phyloP scores from a whole-genome alignment of 495 filamentous ascomycete species.

The Cercophora newfieldiana region DNA sequence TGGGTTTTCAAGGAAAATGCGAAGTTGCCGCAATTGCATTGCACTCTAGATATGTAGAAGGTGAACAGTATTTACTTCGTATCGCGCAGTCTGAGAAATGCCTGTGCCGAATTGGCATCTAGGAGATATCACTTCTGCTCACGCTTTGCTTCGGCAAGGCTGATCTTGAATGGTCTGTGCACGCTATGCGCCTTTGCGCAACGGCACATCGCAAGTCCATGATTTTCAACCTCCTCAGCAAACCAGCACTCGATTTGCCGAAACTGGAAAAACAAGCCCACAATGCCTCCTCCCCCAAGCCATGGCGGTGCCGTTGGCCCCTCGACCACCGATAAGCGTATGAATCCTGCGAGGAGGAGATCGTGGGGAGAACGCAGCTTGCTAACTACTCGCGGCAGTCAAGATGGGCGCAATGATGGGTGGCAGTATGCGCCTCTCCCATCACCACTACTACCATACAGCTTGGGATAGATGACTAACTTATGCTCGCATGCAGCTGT shows the following conservation, averaged over 20 bases:
- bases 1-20: no score
- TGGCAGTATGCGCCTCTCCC: conserved; percentile 68
- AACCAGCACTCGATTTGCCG: not conserved
- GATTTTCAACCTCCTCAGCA: conserved; percentile 13
- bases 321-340: conserved; percentile 92
- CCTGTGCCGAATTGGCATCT: no score
- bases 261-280: conserved; percentile 13
- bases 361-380: not conserved
- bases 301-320: conserved; percentile 56
- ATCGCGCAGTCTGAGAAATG: no score
- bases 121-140: no score
- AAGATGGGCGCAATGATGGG: conserved; percentile 99
- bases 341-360: conserved; percentile 20
- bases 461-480: conserved; percentile 11
- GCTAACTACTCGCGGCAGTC: conserved; percentile 55
- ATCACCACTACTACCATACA: not conserved
- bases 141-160: conserved; percentile 20
- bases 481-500: conserved; percentile 64
- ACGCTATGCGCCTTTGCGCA: not conserved
- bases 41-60: no score
- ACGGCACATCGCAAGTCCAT: conserved; percentile 9
- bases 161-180: conserved; percentile 21
- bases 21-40: no score
- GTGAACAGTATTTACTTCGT: no score
- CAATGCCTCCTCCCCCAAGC: conserved; percentile 51